Conservation (phyloP, 2,329 filamentous ascomycete species). For the Sporothrix phasma region DNA sequence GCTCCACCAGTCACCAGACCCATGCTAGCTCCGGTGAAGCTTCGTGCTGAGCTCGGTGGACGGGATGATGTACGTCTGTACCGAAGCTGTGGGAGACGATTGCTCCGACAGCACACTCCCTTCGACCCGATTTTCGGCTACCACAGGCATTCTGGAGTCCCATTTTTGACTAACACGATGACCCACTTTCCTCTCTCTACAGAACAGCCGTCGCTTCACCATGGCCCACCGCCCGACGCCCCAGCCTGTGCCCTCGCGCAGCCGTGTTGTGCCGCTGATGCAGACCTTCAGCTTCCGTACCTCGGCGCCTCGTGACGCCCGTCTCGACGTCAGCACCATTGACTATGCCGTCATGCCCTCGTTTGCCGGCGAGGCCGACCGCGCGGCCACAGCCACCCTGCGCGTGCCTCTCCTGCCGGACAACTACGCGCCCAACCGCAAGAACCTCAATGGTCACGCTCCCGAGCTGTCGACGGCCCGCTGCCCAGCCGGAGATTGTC, state of each 20-base stretch:
- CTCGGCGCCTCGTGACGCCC: conserved; percentile 31
- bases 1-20: conserved; percentile 26
- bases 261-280: conserved; percentile 47
- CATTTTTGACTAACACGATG: not conserved
- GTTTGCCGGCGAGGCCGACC: conserved; percentile 20
- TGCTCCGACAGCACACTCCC: no score
- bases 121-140: not conserved
- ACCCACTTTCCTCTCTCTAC: not conserved
- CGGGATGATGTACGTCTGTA: conserved; percentile 34
- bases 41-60: conserved; percentile 33
- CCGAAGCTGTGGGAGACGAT: no score
- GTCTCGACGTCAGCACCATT: conserved; percentile 31
- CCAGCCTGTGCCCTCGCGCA: conserved; percentile 31
- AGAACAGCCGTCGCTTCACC: conserved; percentile 31
- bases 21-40: conserved; percentile 33
- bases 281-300: conserved; percentile 54
- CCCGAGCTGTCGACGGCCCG: conserved; percentile 35
- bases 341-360: conserved; percentile 46
- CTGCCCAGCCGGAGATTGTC: conserved; percentile 37
- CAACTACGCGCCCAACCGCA: conserved; percentile 40
- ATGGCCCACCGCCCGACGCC: conserved; percentile 40
- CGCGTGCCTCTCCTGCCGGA: conserved; percentile 53
- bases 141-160: not conserved
- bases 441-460: conserved; percentile 31
- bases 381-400: conserved; percentile 26